Evolutionary conservation across 2,329 filamentous ascomycete species (phyloP).

Genomic region (Ceratocystiopsis minuta): DNA sequence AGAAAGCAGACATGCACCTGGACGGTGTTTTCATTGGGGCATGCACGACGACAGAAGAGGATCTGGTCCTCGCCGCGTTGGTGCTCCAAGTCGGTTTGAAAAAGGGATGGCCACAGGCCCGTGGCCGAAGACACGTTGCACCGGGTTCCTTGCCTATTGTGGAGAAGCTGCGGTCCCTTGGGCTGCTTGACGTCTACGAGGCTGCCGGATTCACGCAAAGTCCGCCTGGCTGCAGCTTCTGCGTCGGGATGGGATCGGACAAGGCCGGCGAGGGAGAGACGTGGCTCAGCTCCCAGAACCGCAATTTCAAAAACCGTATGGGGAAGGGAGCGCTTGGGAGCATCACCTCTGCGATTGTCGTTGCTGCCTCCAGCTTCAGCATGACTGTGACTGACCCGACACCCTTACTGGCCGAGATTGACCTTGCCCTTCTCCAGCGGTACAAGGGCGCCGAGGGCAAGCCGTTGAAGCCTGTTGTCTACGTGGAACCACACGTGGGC

Average conservation of each 20-base stretch:
- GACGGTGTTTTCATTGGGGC: constrained; percentile 29
- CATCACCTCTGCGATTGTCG: constrained; percentile 21
- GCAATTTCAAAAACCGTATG: constrained; percentile 25
- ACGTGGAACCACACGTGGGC: background rate
- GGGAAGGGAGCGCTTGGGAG: constrained; percentile 20
- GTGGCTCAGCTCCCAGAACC: constrained; percentile 27
- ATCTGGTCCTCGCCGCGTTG: constrained; percentile 23
- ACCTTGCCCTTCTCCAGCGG: constrained; percentile 5
- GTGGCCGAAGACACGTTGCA: constrained; percentile 21
- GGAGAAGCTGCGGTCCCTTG: constrained; percentile 16
- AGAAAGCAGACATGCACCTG: constrained; percentile 14
- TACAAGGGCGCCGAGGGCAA: background rate
- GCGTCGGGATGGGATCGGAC: constrained; percentile 24
- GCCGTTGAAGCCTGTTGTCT: background rate
- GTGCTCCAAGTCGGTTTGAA: constrained; percentile 21
- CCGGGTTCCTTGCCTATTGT: constrained; percentile 23
- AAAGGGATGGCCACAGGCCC: constrained; percentile 13
- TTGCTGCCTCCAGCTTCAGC: constrained; percentile 2
- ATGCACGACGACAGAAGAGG: constrained; percentile 27
- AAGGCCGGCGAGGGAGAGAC: constrained; percentile 21
- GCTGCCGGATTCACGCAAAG: constrained; percentile 23
- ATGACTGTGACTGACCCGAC: constrained; percentile 1
- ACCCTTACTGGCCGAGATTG: constrained; percentile 1
- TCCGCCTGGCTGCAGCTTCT: constrained; percentile 25
- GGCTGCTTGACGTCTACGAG: constrained; percentile 20